Percentiles rank a stretch among this genome's conserved stretches.
phyloP scores from a whole-genome alignment of 495 filamentous ascomycete genomes.

The Annulohypoxylon bovei region DNA sequence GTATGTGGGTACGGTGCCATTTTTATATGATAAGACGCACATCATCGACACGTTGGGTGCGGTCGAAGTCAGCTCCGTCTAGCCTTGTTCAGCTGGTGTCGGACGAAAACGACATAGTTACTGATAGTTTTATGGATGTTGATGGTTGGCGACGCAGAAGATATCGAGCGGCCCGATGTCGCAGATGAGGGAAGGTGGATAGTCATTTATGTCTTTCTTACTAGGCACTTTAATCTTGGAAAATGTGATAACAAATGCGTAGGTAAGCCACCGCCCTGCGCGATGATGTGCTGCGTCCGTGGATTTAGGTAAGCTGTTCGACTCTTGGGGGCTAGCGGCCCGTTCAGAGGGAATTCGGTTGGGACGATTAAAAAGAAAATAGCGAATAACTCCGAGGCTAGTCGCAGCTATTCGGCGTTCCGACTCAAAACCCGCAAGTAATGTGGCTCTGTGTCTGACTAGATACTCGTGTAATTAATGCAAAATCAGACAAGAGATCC shows the following conservation, averaged over 20 bases:
- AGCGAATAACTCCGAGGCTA: slow-evolving; percentile 25
- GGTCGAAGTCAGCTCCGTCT: neutral
- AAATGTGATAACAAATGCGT: neutral
- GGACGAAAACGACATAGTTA: neutral
- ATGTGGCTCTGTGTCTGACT: neutral
- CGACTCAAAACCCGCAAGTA: neutral
- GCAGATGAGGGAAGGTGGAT: neutral
- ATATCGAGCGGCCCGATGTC: neutral
- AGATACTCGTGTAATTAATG: neutral
- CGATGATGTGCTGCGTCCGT: neutral
- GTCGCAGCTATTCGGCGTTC: slow-evolving; percentile 6
- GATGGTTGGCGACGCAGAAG: neutral
- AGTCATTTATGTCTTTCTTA: too few relatives aligned
- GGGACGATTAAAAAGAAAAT: neutral
- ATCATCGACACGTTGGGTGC: slow-evolving; percentile 3
- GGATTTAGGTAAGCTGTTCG: too few relatives aligned
- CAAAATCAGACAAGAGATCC: slow-evolving; percentile 6
- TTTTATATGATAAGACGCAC: neutral
- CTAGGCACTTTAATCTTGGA: too few relatives aligned
- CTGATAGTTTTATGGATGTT: neutral
- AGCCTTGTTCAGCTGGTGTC: neutral
- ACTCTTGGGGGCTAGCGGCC: neutral
- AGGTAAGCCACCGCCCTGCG: neutral
- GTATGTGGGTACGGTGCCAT: neutral
- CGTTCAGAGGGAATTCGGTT: neutral